phyloP scores from a whole-genome alignment of 2,329 filamentous ascomycete species.

The Lachnellula arida region DNA sequence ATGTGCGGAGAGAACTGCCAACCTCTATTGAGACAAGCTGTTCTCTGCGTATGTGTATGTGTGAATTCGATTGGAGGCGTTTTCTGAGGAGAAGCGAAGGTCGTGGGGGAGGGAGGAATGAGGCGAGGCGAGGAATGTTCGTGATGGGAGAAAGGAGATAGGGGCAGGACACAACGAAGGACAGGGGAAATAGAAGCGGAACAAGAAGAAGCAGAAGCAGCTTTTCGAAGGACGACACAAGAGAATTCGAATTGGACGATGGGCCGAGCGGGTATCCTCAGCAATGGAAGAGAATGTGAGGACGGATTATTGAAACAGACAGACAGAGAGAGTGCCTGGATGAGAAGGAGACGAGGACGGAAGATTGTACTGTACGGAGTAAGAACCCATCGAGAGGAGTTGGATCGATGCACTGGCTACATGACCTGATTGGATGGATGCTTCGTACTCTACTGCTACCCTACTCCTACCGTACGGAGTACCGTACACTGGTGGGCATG shows the following conservation, averaged over 20 bases:
- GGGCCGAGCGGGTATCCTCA: not conserved
- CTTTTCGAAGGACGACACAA: not conserved
- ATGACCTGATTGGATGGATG: too few relatives aligned
- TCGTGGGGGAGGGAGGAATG: conserved; percentile 17
- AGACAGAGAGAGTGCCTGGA: not conserved
- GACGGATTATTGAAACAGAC: not conserved
- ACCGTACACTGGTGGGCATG: too few relatives aligned
- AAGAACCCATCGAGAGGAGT: too few relatives aligned
- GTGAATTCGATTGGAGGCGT: conserved; percentile 7
- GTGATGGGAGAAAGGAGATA: not conserved
- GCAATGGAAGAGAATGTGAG: not conserved
- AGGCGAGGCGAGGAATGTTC: conserved; percentile 17
- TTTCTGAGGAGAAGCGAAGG: conserved; percentile 22
- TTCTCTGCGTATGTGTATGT: conserved; percentile 1
- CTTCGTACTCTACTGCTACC: too few relatives aligned
- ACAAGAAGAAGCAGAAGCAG: conserved; percentile 6
- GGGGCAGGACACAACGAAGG: conserved; percentile 15
- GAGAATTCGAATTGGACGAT: not conserved
- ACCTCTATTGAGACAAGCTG: conserved; percentile 6
- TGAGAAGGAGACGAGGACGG: not conserved
- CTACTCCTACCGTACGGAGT: too few relatives aligned
- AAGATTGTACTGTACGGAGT: too few relatives aligned
- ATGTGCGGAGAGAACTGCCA: conserved; percentile 10
- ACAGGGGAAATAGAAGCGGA: conserved; percentile 14
- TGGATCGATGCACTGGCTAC: too few relatives aligned